Conservation (phyloP, 129 eudicot genomes). For the Dittrichia graveolens region DNA sequence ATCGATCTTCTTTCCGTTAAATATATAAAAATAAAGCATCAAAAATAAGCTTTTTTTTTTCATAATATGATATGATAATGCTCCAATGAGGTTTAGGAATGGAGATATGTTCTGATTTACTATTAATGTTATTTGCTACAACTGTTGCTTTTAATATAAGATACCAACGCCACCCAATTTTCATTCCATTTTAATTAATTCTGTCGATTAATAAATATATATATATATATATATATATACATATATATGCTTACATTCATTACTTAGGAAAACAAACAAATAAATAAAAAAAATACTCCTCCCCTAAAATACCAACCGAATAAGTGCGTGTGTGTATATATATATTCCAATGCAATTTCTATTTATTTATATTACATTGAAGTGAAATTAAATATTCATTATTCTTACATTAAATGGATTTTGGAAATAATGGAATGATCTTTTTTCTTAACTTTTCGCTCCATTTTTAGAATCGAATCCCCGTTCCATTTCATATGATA, state of each 20-base stretch:
- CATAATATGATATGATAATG: conserved; percentile 14
- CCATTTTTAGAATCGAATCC: conserved; percentile 28
- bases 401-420: conserved; percentile 33
- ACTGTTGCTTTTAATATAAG: conserved; percentile 10
- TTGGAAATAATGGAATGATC: conserved; percentile 28
- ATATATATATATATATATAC: too few relatives aligned
- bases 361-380: conserved; percentile 24
- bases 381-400: conserved; percentile 40
- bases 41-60: conserved; percentile 5
- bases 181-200: conserved; percentile 16
- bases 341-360: conserved; percentile 25
- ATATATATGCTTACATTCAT: conserved; percentile 24
- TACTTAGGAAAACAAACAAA: not conserved
- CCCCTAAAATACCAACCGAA: conserved; percentile 28
- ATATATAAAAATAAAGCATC: conserved; percentile 8
- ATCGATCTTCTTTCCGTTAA: too few relatives aligned
- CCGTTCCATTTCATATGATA: conserved; percentile 24
- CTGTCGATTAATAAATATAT: too few relatives aligned
- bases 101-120: conserved; percentile 31
- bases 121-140: conserved; percentile 18
- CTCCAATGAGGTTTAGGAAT: conserved; percentile 31
- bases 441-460: conserved; percentile 30
- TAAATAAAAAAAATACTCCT: not conserved
- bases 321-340: conserved; percentile 16
- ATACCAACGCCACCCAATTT: conserved; percentile 18